Evolutionary conservation across 2,329 filamentous ascomycete genomes (phyloP), one percentile per base, ranked within the genome.

Genomic region (Cyphellophora europaea): DNA sequence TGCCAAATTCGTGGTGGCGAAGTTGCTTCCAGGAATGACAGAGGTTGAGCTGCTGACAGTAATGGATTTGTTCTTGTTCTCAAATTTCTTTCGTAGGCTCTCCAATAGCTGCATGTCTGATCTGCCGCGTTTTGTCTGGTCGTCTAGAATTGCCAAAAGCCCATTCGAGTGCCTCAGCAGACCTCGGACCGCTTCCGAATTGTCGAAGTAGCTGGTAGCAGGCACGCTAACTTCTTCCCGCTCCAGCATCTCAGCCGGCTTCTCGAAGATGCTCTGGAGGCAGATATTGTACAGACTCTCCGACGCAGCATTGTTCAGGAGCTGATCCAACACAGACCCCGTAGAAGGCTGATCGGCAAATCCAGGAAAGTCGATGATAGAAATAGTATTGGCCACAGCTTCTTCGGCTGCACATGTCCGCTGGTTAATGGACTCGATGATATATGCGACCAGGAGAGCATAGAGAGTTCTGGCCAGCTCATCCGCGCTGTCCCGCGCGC

Each of bases 151-250:
- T 59, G 86, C 88, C 13, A 98, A 69, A 25, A 98, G 67, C 29
- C 91, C 91, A 51, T 96, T 96, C 16, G 88, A 86, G 37, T 85
- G 72, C 64, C 96, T 98, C 36, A 98, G 67, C 19, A 98, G 70
- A 10, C 87, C 89, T 51, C 83, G 86, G 41, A 95, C 87, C 6
- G 89, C 87, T 56, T 96, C 91, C 0, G 84, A 87, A 58, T 96
- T 98, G 60, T 98, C 91, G 50, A 95, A 98, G 59, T 96, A 98
- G 63, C 86, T 94, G 0, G 89, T 95, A 1, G 88, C 80, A 2
- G 88, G 74, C 3, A 98, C 85, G 19, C 71, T 77, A 21, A 98
- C 85, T 55, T 98, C 91, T 57, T 98, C 91, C 2, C 81, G 87
- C 54, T 98, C 91, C 14, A 98, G 71, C 62, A 93, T 76, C 43